Evolutionary conservation across 108 stramenopile species (phyloP).

Genomic region (Asterionellopsis glacialis): DNA sequence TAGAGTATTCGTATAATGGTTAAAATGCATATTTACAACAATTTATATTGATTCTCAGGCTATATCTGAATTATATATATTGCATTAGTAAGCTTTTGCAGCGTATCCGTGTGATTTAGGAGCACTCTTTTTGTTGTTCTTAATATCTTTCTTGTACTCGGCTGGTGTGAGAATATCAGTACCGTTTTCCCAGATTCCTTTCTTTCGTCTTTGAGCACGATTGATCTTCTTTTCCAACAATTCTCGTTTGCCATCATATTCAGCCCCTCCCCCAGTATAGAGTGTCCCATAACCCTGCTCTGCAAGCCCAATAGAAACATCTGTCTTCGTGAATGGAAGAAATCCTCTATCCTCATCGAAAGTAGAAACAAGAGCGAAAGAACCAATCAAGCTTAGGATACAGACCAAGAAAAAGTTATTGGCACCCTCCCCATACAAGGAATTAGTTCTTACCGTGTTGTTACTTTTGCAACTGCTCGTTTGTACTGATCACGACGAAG

Average conservation of each 20-base stretch:
- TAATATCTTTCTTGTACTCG: slow-evolving; percentile 24
- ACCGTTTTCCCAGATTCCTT: slow-evolving; percentile 40
- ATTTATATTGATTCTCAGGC: no score
- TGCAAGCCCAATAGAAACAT: slow-evolving; percentile 37
- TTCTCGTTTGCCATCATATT: slow-evolving; percentile 40
- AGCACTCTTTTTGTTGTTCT: neutral
- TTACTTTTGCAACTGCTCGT: slow-evolving; percentile 39
- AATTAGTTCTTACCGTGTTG: slow-evolving; percentile 12
- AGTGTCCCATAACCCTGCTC: slow-evolving; percentile 43
- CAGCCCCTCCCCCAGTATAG: slow-evolving; percentile 60
- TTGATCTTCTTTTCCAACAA: slow-evolving; percentile 26
- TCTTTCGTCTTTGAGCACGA: slow-evolving; percentile 16
- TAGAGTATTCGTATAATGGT: no score
- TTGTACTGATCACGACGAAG: slow-evolving; percentile 54
- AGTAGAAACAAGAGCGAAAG: no score
- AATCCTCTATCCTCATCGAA: slow-evolving; percentile 2
- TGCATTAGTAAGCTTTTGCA: no score
- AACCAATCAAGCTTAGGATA: no score
- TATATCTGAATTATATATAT: no score
- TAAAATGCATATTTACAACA: no score
- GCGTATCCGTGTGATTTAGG: no score
- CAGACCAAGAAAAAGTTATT: neutral
- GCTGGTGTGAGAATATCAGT: slow-evolving; percentile 28
- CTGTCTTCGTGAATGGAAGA: slow-evolving; percentile 24
- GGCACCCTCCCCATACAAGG: neutral